A percentile compares a stretch with the other conserved stretches of the same genome.
Evolutionary conservation across 1,284 basidiomycete genomes (phyloP).

Genomic region (Bjerkandera adusta): DNA sequence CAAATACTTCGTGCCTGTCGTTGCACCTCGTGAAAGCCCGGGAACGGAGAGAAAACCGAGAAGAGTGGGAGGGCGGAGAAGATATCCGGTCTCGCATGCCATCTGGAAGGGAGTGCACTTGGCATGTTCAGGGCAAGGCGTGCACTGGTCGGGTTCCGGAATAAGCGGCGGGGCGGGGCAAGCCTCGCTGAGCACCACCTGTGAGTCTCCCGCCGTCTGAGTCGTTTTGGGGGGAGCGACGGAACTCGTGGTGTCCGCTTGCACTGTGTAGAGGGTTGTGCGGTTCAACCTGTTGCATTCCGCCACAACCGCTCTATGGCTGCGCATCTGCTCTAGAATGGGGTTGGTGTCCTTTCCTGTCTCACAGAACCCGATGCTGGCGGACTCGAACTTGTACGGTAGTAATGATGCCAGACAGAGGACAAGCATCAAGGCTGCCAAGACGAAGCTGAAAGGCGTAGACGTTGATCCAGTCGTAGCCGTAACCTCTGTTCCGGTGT

Average conservation of each 20-base stretch:
- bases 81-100: slow-evolving; percentile 73
- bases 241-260: slow-evolving; percentile 27
- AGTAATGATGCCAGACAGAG: no score
- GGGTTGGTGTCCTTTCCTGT: slow-evolving; percentile 61
- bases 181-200: slow-evolving; percentile 23
- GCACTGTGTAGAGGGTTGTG: slow-evolving; percentile 36
- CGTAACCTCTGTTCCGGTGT: no score
- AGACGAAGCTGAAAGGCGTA: no score
- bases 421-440: no score
- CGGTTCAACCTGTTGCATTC: slow-evolving; percentile 60
- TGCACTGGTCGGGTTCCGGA: slow-evolving; percentile 71
- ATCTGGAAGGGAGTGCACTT: slow-evolving; percentile 65
- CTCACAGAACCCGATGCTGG: slow-evolving; percentile 83
- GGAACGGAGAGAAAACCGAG: slow-evolving; percentile 49
- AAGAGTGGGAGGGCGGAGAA: slow-evolving; percentile 64
- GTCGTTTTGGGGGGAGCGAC: slow-evolving; percentile 19
- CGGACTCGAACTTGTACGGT: slow-evolving; percentile 70
- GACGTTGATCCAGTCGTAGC: no score
- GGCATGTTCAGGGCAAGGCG: slow-evolving; percentile 83
- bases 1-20: no score
- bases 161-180: slow-evolving; percentile 55
- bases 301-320: slow-evolving; percentile 45
- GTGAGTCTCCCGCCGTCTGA: slow-evolving; percentile 8
- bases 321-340: slow-evolving; percentile 48
- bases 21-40: no score